Evolutionary conservation across 2,329 filamentous ascomycete genomes (phyloP).

Genomic region (Monilinia vaccinii-corymbosi): DNA sequence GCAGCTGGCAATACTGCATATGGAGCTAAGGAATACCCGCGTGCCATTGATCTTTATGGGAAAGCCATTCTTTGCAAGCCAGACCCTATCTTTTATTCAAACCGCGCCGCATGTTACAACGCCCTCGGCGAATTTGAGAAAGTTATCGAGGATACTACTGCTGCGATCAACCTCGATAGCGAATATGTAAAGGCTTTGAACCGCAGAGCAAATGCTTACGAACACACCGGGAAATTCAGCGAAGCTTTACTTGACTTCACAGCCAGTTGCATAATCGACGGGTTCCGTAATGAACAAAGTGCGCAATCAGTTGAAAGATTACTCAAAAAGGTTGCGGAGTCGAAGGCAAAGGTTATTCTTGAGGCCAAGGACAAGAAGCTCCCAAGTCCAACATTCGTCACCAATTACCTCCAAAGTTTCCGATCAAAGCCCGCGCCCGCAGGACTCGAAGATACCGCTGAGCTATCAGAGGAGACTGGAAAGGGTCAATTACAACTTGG

Average conservation of each 20-base stretch:
- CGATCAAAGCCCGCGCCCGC: conserved; percentile 69
- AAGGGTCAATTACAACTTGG: conserved; percentile 81
- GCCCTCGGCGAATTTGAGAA: conserved; percentile 88
- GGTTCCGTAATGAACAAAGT: conserved; percentile 85
- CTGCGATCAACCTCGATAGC: conserved; percentile 84
- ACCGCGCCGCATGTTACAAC: conserved; percentile 95
- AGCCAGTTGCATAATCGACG: conserved; percentile 97
- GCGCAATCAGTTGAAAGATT: conserved; percentile 86
- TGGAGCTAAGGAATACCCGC: conserved; percentile 85
- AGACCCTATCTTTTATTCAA: conserved; percentile 97
- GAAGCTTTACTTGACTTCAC: conserved; percentile 97
- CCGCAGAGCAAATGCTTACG: conserved; percentile 91
- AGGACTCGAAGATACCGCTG: conserved; percentile 73
- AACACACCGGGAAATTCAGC: conserved; percentile 82
- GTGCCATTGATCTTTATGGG: conserved; percentile 88
- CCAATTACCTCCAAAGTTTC: conserved; percentile 99
- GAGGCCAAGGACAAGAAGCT: conserved; percentile 72
- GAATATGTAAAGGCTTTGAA: conserved; percentile 98
- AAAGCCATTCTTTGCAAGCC: conserved; percentile 95
- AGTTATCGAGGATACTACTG: conserved; percentile 93
- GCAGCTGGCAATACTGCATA: conserved; percentile 95
- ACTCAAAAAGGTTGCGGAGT: conserved; percentile 92
- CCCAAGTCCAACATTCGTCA: conserved; percentile 91
- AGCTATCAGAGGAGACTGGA: conserved; percentile 68
- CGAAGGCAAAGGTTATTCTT: conserved; percentile 85